phyloP scores from a whole-genome alignment of 2,329 filamentous ascomycete genomes.

The Claviceps digitariae region DNA sequence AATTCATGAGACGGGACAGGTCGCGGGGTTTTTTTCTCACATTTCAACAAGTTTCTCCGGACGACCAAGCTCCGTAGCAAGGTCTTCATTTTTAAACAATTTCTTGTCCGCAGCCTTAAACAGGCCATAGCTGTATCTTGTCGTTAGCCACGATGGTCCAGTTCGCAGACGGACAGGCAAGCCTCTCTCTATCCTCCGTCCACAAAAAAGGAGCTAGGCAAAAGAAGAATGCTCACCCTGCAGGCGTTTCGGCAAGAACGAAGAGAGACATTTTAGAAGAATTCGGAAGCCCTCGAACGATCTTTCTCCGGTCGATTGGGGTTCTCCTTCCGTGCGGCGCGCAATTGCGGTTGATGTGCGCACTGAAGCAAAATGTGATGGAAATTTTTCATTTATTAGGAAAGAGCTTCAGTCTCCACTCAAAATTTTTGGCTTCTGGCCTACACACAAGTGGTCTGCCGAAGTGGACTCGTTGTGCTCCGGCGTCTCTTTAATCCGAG shows the following conservation, averaged over 20 bases:
- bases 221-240: slow-evolving; percentile 39
- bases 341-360: slow-evolving; percentile 24
- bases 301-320: slow-evolving; percentile 19
- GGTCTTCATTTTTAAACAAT: slow-evolving; percentile 75
- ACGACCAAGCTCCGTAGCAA: slow-evolving; percentile 60
- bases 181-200: background rate
- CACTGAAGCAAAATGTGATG: slow-evolving; percentile 21
- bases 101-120: slow-evolving; percentile 99
- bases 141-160: slow-evolving; percentile 16
- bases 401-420: slow-evolving; percentile 22
- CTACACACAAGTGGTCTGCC: slow-evolving; percentile 15
- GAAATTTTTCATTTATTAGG: slow-evolving; percentile 29
- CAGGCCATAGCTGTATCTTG: slow-evolving; percentile 66
- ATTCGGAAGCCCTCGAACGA: slow-evolving; percentile 16
- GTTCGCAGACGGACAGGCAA: too few relatives aligned
- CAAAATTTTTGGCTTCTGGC: slow-evolving; percentile 24
- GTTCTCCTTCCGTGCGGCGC: slow-evolving; percentile 22
- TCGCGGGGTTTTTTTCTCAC: slow-evolving; percentile 37
- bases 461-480: slow-evolving; percentile 5
- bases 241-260: slow-evolving; percentile 86
- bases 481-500: slow-evolving; percentile 17
- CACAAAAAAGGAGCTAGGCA: background rate
- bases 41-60: slow-evolving; percentile 77
- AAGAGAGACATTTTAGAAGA: slow-evolving; percentile 65
- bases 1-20: background rate